Conservation (phyloP, 2,329 filamentous ascomycete genomes). For the Simplicillium sp. region DNA sequence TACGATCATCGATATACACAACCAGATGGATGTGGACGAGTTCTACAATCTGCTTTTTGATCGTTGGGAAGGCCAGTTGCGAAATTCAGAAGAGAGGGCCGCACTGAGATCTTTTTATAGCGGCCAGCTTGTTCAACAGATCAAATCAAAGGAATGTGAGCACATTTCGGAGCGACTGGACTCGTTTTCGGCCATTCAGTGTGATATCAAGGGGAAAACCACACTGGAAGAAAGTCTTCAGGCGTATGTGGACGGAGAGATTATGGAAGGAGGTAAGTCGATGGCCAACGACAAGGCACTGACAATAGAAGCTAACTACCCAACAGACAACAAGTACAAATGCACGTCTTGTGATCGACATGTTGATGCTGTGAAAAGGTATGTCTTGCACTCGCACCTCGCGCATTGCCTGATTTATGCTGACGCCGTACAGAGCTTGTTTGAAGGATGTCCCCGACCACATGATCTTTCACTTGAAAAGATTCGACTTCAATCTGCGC, state of each 20-base stretch:
- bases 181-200: conserved; percentile 88
- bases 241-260: conserved; percentile 92
- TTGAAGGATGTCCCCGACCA: conserved; percentile 89
- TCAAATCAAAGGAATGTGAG: conserved; percentile 87
- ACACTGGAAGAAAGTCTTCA: conserved; percentile 78
- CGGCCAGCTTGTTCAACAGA: conserved; percentile 85
- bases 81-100: conserved; percentile 56
- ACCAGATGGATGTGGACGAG: conserved; percentile 97
- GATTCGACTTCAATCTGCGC: conserved; percentile 72
- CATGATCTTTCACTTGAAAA: conserved; percentile 88
- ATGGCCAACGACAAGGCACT: conserved; percentile 12
- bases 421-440: conserved; percentile 54
- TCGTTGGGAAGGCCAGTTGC: conserved; percentile 76
- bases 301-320: conserved; percentile 11
- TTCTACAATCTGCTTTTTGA: conserved; percentile 95
- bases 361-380: conserved; percentile 88
- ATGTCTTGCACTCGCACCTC: conserved; percentile 3
- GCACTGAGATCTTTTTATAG: conserved; percentile 78
- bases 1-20: conserved; percentile 70
- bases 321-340: conserved; percentile 87
- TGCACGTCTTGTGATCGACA: conserved; percentile 83
- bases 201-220: conserved; percentile 88
- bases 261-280: conserved; percentile 72
- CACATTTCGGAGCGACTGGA: conserved; percentile 89
- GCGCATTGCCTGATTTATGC: background rate